These are phyloP conservation scores for Vanilla planifolia DNA, from an alignment of 106 monocot species.

Conservation along the genomic window DNA sequence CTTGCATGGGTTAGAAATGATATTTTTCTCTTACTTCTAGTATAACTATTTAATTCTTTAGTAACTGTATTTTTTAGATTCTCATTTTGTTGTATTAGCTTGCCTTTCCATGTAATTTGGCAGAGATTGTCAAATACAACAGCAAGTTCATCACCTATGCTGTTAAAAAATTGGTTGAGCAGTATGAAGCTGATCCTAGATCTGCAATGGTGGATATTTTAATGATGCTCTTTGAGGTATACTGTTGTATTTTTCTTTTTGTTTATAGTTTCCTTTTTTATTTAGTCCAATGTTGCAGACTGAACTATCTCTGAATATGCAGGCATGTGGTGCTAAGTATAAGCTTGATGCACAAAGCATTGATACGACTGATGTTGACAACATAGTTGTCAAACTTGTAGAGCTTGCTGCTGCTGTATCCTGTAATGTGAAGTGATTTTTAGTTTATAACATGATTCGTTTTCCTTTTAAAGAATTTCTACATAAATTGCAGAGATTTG, in stretches of 20 bases:
- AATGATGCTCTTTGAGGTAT: conserved; percentile 89
- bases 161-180: conserved; percentile 75
- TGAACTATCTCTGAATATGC: conserved; percentile 6
- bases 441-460: background rate
- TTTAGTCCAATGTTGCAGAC: background rate
- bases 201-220: conserved; percentile 68
- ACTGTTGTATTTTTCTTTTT: conserved; percentile 1
- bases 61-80: background rate
- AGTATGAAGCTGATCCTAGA: conserved; percentile 68
- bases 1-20: background rate
- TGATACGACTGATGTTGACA: conserved; percentile 79
- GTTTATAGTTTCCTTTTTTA: background rate
- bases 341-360: conserved; percentile 52
- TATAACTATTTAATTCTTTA: conserved; percentile 2
- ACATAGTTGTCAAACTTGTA: conserved; percentile 71
- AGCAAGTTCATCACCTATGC: conserved; percentile 54
- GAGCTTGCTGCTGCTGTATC: conserved; percentile 81
- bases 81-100: background rate
- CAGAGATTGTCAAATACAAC: conserved; percentile 77
- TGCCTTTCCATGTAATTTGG: background rate
- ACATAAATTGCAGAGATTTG: background rate
- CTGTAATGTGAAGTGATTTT: conserved; percentile 4
- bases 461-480: background rate
- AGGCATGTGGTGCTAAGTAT: conserved; percentile 95
- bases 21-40: background rate